These are phyloP conservation scores for Hirsutella rhossiliensis DNA, from an alignment of 2,329 filamentous ascomycete genomes.

Conservation along the genomic window DNA sequence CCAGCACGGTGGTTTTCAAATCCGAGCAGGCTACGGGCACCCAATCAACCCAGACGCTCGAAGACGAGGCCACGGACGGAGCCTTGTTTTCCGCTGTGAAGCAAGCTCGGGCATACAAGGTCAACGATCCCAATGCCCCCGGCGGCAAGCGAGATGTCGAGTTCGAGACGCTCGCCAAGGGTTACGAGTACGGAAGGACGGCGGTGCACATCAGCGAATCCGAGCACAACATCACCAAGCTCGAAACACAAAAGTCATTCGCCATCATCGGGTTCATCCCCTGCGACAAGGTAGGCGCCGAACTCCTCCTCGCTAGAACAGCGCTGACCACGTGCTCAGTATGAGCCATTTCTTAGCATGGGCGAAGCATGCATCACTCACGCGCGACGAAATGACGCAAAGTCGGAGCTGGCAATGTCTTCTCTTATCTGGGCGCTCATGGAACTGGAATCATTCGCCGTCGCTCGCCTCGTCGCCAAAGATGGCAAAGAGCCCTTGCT, in stretches of 20 bases:
- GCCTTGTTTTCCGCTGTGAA: conserved; percentile 58
- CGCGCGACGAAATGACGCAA: conserved; percentile 65
- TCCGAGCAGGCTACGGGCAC: conserved; percentile 32
- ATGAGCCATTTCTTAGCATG: conserved; percentile 76
- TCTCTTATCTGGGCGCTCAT: conserved; percentile 80
- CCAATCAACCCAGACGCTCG: conserved; percentile 39
- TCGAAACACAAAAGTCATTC: conserved; percentile 64
- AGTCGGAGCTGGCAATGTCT: conserved; percentile 73
- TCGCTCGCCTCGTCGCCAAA: conserved; percentile 77
- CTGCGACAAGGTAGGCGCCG: conserved; percentile 44
- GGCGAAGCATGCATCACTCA: conserved; percentile 70
- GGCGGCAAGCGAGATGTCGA: conserved; percentile 75
- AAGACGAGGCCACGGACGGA: conserved; percentile 34
- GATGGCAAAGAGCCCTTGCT: conserved; percentile 68
- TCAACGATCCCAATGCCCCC: conserved; percentile 61
- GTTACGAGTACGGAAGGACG: conserved; percentile 86
- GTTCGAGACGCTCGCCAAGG: conserved; percentile 76
- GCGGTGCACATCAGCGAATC: conserved; percentile 80
- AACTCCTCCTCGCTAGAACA: no score
- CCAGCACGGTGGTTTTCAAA: conserved; percentile 61
- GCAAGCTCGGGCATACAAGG: conserved; percentile 65
- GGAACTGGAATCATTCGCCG: conserved; percentile 73
- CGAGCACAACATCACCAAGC: conserved; percentile 78
- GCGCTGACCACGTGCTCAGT: conserved; percentile 31
- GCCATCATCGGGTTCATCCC: conserved; percentile 82